Evolutionary conservation across 768 basidiomycete genomes (phyloP), one percentile per base, ranked within the genome.

Genomic region (Psilocybe sp.): DNA sequence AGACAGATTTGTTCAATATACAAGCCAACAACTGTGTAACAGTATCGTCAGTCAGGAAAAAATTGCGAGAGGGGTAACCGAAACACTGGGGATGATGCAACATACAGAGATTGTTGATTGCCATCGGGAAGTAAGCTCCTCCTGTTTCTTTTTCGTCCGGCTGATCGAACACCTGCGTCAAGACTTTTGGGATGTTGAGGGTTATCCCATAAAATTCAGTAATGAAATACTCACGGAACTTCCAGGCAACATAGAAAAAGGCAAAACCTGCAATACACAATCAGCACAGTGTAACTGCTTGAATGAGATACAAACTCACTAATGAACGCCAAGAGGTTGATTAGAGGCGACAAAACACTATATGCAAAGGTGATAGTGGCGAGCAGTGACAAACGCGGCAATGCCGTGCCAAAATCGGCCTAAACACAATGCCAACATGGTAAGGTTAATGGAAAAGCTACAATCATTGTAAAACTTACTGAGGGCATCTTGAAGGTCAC

Each of bases 1-100:
- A 88, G 67, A 55, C 80, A 83, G 28, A 87, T 66, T 59, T 87
- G 80, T 58, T 85, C 80, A 58, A 88, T 83, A 62, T 89, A 89
- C 40, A 89, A 72, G 0, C 85, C 86, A 23, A 84, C 80, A 57
- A 87, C 69, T 84, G 59, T 14, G 23, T 7, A 28, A 28, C 4
- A 28, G 23, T 40, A 4, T 42, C 5, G 6, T 47, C 4, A 46
- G 44, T 40, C 40, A 28, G 9, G 31, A 37, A 7, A n/a, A 16
- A 20, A 9, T 23, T 40, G n/a, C n/a, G n/a, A n/a, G n/a, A n/a
- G n/a, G n/a, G n/a, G n/a, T n/a, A n/a, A n/a, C n/a, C n/a, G n/a
- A n/a, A n/a, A n/a, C n/a, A n/a, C n/a, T n/a, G n/a, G n/a, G n/a
- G n/a, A n/a, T n/a, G n/a, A n/a, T 6, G 10, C 42, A 35, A 59